Evolutionary conservation across 305 asterid genomes (phyloP), one percentile per base, ranked within the genome.

Genomic region (Fraxinus sp.): DNA sequence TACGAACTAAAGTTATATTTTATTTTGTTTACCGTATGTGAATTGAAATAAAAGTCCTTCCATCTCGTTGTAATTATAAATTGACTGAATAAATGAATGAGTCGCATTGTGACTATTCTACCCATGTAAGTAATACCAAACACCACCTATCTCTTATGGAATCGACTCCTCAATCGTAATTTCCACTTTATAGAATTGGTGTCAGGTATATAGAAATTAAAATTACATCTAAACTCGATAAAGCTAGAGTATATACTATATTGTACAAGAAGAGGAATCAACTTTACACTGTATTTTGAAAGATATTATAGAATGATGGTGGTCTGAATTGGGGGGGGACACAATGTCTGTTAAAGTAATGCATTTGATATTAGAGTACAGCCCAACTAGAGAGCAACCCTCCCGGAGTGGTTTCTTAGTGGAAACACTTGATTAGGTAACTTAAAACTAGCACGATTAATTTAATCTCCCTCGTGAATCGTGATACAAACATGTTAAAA

Each of bases 291-390:
- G 30, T 71, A 11, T 77, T 81, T 84, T 37, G 80, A 81, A 82
- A 83, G 76, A 28, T 28, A 83, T 82, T 75, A 26, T 74, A 80
- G 81, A 88, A 89, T 86, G 91, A 90, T 91, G 89, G 55, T 81
- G 90, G 92, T 88, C 86, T 88, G 83, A 76, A 89, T 80, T 87
- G 80, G 78, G 32, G 86, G 92, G 92, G 91, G 89, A 89, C 95
- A 91, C 33, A 55, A 74, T 93, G 93, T 91, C 86, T 62, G 79
- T 43, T 85, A 93, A 92, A 93, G 97, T 75, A 83, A 55, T 81
- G 78, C 9, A 82, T 78, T 75, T 52, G 79, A 86, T 86, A 87
- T 85, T 64, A 82, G 79, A 77, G 11, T 73, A 64, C 79, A 82
- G 70, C 85, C 84, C 84, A 85, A 80, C 86, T 87, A 81, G 81